Evolutionary conservation across 75 land plant genomes (phyloP).

Genomic region (Picea sitchensis): DNA sequence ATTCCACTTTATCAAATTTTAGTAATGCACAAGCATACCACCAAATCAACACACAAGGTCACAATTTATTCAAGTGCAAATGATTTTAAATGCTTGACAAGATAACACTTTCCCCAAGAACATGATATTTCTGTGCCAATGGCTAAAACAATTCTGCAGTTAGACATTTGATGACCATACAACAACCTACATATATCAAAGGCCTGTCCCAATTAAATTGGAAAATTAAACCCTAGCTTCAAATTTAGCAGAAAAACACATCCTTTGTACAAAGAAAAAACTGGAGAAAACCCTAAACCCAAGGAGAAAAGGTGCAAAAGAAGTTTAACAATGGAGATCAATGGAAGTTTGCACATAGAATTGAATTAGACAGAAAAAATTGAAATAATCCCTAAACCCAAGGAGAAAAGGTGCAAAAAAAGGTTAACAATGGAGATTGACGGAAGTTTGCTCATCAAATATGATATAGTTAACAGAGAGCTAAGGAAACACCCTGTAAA

Average conservation of each 20-base stretch:
- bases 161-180: neutral
- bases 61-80: neutral
- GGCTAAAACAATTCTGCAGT: too few relatives aligned
- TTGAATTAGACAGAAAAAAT: too few relatives aligned
- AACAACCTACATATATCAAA: neutral
- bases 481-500: neutral
- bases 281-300: neutral
- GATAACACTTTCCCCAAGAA: neutral
- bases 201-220: neutral
- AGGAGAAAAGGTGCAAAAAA: neutral
- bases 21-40: neutral
- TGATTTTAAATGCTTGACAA: neutral
- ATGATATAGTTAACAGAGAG: neutral
- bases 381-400: neutral
- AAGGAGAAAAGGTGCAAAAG: neutral
- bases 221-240: neutral
- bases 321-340: neutral
- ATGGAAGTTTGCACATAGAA: neutral
- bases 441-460: neutral
- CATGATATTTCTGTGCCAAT: too few relatives aligned
- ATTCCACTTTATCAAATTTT: neutral
- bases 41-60: neutral
- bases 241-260: neutral
- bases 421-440: neutral
- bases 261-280: neutral